phyloP scores from a whole-genome alignment of 2,329 filamentous ascomycete genomes.

The Ascochyta rabiei region DNA sequence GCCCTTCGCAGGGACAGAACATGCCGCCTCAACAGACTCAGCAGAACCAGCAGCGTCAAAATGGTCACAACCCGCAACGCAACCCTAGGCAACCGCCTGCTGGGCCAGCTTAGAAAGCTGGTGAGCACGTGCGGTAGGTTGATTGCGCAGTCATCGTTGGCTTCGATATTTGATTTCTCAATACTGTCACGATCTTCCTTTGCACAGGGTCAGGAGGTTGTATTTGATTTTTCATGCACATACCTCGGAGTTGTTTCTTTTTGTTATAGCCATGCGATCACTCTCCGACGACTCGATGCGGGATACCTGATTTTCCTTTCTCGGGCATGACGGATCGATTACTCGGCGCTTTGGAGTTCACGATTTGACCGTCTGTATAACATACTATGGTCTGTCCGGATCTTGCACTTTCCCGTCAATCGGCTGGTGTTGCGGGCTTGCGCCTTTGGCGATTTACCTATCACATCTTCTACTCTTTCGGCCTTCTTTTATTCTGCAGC shows the following conservation, averaged over 20 bases:
- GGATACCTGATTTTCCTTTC: conserved; percentile 39
- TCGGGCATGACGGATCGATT: conserved; percentile 42
- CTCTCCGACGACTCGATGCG: conserved; percentile 44
- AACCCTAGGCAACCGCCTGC: conserved; percentile 42
- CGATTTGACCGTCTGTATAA: conserved; percentile 47
- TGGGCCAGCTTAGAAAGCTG: conserved; percentile 36
- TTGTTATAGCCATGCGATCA: conserved; percentile 38
- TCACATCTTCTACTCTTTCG: neutral
- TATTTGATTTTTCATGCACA: conserved; percentile 36
- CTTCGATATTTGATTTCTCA: conserved; percentile 21
- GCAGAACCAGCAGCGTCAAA: conserved; percentile 41
- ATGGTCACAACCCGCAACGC: conserved; percentile 44
- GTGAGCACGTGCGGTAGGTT: conserved; percentile 19
- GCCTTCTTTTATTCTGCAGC: conserved; percentile 10
- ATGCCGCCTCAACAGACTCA: conserved; percentile 26
- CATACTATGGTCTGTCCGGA: conserved; percentile 43
- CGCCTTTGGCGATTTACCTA: neutral
- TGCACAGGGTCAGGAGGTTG: conserved; percentile 35
- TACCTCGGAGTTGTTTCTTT: conserved; percentile 36
- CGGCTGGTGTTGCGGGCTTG: conserved; percentile 34
- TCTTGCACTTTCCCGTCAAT: conserved; percentile 34
- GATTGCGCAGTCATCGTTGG: conserved; percentile 43
- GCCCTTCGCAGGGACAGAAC: conserved; percentile 22
- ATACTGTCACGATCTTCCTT: conserved; percentile 38
- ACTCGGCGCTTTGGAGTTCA: conserved; percentile 44